phyloP scores from a whole-genome alignment of 345 rosid genomes.

The Corchorus olitorius region DNA sequence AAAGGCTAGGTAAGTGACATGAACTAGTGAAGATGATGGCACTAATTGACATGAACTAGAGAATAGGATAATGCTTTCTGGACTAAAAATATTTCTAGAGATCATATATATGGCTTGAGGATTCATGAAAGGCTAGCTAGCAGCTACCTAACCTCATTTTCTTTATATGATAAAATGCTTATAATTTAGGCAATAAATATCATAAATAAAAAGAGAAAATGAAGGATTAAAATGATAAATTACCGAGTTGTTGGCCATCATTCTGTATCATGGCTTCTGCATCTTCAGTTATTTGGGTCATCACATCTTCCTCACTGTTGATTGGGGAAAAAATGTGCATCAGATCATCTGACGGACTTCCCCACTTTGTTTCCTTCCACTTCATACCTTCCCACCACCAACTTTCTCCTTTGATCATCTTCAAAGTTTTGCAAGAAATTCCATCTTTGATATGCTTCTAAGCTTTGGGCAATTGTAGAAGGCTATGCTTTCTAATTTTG shows the following conservation, averaged over 20 bases:
- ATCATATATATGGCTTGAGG: too few species aligned
- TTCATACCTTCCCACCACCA: slow-evolving; percentile 22
- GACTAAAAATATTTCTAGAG: too few species aligned
- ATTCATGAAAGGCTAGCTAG: too few species aligned
- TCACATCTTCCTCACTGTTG: slow-evolving; percentile 3
- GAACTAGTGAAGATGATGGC: too few species aligned
- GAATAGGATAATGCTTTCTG: too few species aligned
- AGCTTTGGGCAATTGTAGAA: slow-evolving; percentile 23
- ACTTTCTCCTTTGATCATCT: slow-evolving; percentile 13
- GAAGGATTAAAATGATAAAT: background rate
- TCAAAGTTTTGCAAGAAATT: slow-evolving; percentile 18
- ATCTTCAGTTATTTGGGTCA: background rate
- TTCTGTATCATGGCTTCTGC: background rate
- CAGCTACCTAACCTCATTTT: too few species aligned
- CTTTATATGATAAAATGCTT: too few species aligned
- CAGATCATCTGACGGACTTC: slow-evolving; percentile 1
- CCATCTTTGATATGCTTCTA: slow-evolving; percentile 1
- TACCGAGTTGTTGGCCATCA: background rate
- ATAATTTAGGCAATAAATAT: too few species aligned
- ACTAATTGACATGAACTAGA: too few species aligned
- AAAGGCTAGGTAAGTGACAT: too few species aligned
- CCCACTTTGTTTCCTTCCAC: slow-evolving; percentile 9
- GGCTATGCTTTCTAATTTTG: slow-evolving; percentile 16
- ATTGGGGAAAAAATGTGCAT: slow-evolving; percentile 2
- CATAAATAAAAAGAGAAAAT: too few species aligned